Base-by-base conservation (phyloP, 2,329 filamentous ascomycete genomes). In the Metarhizium rileyi region DNA sequence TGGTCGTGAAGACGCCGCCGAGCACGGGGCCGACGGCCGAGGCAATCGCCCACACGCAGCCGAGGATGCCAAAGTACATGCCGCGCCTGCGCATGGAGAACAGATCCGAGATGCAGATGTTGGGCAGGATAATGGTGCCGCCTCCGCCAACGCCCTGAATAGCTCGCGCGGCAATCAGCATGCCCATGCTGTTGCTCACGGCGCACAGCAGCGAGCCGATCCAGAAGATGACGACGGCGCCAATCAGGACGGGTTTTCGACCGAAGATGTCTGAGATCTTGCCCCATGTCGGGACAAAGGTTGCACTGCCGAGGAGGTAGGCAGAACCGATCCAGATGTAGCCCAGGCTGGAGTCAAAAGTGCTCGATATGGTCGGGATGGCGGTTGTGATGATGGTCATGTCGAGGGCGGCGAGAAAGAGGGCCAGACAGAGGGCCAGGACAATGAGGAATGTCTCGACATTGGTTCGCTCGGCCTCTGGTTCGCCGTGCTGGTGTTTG, bases 281-380 rank as follows among this genome's bases (percentile, higher is more conserved):
- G 50, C 83, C 84, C 86, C 85, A 90, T 46, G 84, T 80, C 0
- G 85, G 84, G 0, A 80, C 78, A 1, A 78, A 76, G 63, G 73
- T 78, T 1, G 84, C 81, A 60, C 81, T 84, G 49, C 81, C 84
- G 10, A 90, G 77, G 6, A 89, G 71, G 59, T 86, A 91, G 3
- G 85, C 80, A 35, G 78, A 81, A 14, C 86, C 86, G 53, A 91
- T 83, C 87, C 86, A 90, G 47, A 83, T 78, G 66, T 90, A 90
- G 23, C 85, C 86, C 16, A 77, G 70, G 3, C 79, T 79, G 5
- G 84, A 86, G 42, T 80, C 61, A 53, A 90, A 78, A 52, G 85
- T 73, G 30, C 67, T 66, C 5, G 78, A 74, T 54, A 87, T 86
- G 14, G 80, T 81, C 0, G 84, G 83, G 5, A 86, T 72, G 5